Conservation (phyloP, 352 stramenopile species). For the Thalassiosira exigua region DNA sequence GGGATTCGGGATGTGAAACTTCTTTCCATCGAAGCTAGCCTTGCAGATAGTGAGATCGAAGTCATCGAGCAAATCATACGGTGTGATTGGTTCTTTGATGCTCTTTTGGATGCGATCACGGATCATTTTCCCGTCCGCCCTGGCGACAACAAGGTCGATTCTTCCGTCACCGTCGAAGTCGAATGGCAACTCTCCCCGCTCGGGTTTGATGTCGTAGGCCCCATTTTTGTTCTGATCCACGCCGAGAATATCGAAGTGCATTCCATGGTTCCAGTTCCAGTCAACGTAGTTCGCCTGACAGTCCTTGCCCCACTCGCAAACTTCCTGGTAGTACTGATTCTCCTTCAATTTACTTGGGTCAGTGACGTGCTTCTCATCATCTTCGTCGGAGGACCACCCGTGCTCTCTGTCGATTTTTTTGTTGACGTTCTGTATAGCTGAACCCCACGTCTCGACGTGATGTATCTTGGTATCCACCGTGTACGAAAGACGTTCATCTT, state of each 20-base stretch:
- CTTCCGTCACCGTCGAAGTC: conserved; percentile 18
- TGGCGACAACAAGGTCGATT: conserved; percentile 22
- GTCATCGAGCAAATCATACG: conserved; percentile 16
- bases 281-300: conserved; percentile 11
- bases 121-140: neutral
- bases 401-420: conserved; percentile 1
- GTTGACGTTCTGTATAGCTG: conserved; percentile 2
- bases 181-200: conserved; percentile 20
- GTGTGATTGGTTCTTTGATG: conserved; percentile 8
- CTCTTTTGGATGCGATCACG: too few species aligned
- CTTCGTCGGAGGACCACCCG: neutral
- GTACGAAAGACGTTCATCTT: conserved; percentile 21
- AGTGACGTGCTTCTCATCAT: too few species aligned
- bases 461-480: conserved; percentile 36
- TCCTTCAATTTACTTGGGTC: too few species aligned
- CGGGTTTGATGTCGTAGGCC: conserved; percentile 37
- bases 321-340: conserved; percentile 9
- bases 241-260: conserved; percentile 19
- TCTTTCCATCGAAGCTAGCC: conserved; percentile 36
- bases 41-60: conserved; percentile 46
- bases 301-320: neutral
- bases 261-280: conserved; percentile 10
- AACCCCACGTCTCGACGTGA: conserved; percentile 30
- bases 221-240: conserved; percentile 11
- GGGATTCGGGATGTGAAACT: conserved; percentile 42